These are phyloP conservation scores for Starmerella sp. DNA, from an alignment of 805 yeast species.

Conservation along the genomic window DNA sequence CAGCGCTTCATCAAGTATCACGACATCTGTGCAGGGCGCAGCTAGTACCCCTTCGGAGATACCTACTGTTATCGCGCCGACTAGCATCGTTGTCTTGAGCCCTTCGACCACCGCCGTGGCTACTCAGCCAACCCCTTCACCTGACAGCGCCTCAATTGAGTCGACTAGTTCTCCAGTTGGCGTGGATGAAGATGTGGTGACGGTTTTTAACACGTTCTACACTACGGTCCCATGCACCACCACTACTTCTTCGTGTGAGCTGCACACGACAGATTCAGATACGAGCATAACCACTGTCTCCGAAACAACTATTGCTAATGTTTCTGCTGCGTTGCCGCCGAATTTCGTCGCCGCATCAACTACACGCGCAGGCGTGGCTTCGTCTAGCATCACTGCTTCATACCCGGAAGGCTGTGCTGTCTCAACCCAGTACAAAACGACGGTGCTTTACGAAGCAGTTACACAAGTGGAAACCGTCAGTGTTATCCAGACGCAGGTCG, in stretches of 20 bases:
- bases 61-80: too few relatives aligned
- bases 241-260: neutral
- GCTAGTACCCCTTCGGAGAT: too few relatives aligned
- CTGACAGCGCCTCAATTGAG: too few relatives aligned
- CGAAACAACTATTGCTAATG: neutral
- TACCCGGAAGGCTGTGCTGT: too few relatives aligned
- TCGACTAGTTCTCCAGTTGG: neutral
- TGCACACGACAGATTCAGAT: neutral
- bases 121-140: too few relatives aligned
- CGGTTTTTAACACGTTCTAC: constrained; percentile 7
- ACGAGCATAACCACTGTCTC: neutral
- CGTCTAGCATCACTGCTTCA: neutral
- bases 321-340: neutral
- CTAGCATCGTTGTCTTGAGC: too few relatives aligned
- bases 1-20: too few relatives aligned
- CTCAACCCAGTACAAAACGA: neutral
- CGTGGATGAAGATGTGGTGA: constrained; percentile 7
- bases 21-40: too few relatives aligned
- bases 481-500: neutral
- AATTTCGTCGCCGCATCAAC: neutral
- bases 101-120: too few relatives aligned
- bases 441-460: neutral
- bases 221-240: constrained; percentile 16
- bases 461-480: neutral
- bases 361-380: neutral